Base-by-base conservation (phyloP, 176 grass and related monocot species). In the Saccharum spontaneum region DNA sequence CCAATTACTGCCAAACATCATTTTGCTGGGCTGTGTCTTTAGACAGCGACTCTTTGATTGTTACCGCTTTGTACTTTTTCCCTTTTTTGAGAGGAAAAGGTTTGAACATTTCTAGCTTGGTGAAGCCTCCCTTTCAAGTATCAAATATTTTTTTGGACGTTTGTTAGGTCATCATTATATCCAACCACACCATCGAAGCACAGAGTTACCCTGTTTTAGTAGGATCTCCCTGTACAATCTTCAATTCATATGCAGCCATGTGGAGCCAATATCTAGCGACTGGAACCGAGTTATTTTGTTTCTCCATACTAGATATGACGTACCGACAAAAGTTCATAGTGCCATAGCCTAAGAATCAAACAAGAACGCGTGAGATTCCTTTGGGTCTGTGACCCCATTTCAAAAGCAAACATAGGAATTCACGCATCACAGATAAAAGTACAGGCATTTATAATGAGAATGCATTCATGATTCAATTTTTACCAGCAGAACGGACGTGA, bases 121-220 rank as follows among this genome's bases (percentile, higher is more conserved):
- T 84, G 82, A 73, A 52, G 12, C 37, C 76, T 89, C 81, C 68
- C 68, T 80, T 67, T 89, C 87, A 80, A 44, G 59, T 71, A 60
- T 57, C 48, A 59, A 43, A 71, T 74, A 20, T 2, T 4, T 54
- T 71, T 78, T 71, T 66, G 67, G 44, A 84, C 5, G 33, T 4
- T 83, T 73, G 67, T 76, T 69, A 16, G 23, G n/a, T 13, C 61
- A 48, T 13, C 61, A 48, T 45, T 20, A 54, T 54, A 44, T 7
- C 24, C 10, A 52, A 30, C 18, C 41, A 48, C 37, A 86, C 2
- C 1, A 33, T 31, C 44, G 2, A 30, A 28, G 50, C 62, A 65
- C n/a, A 65, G 4, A 63, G 1, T 50, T 31, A 48, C 1, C 46
- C 46, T 49, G 46, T 5, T 14, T 23, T 24, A 79, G 30, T 9